These are phyloP conservation scores for Verticillium zaregamsianum DNA, from an alignment of 2,329 filamentous ascomycete species.

Conservation along the genomic window DNA sequence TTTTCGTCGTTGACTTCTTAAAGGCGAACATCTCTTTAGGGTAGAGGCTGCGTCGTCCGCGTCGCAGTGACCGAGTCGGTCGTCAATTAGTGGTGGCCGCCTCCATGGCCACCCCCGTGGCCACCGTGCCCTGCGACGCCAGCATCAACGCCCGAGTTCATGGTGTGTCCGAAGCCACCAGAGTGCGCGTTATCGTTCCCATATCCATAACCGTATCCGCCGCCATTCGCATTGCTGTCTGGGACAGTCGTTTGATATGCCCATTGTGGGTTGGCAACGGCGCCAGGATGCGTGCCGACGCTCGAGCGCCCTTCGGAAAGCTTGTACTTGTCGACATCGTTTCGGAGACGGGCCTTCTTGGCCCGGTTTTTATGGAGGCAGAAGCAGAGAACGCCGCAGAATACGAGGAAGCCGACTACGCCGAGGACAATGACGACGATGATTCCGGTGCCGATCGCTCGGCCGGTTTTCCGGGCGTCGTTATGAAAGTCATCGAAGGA, in stretches of 20 bases:
- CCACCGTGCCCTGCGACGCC: slow-evolving; percentile 23
- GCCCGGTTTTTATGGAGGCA: neutral
- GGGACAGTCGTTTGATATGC: neutral
- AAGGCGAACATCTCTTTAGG: too few relatives aligned
- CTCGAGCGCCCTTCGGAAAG: neutral
- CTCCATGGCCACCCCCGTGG: slow-evolving; percentile 24
- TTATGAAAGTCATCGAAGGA: neutral
- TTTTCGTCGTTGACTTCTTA: too few relatives aligned
- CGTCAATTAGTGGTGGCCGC: too few relatives aligned
- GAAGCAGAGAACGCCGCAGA: neutral
- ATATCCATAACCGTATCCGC: neutral
- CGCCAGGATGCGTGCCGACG: neutral
- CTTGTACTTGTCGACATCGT: neutral
- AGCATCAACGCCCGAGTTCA: neutral
- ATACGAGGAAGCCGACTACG: neutral
- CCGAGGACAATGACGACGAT: neutral
- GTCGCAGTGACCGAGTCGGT: too few relatives aligned
- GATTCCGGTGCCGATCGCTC: neutral
- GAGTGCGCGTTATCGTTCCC: neutral
- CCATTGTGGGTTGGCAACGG: neutral
- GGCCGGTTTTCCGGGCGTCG: neutral
- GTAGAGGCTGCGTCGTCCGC: too few relatives aligned
- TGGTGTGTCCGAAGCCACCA: neutral
- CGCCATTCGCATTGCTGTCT: neutral
- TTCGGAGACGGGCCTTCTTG: neutral